A percentile compares a stretch with the other conserved stretches of the same genome.
Evolutionary conservation across 2,329 filamentous ascomycete genomes (phyloP).

Genomic region (Hymenoscyphus fraxineus): DNA sequence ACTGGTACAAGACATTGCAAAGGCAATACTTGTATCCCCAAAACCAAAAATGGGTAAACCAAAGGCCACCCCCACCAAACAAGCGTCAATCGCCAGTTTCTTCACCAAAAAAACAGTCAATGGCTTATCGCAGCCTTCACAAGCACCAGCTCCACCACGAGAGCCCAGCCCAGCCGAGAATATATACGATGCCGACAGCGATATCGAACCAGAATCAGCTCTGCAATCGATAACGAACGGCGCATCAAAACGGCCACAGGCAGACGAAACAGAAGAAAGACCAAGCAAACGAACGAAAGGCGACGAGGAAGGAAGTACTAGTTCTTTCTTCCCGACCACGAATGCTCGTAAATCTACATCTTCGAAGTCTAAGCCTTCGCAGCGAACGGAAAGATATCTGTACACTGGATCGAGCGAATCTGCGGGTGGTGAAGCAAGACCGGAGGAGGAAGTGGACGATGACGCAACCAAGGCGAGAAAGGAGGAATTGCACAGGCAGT

Average conservation of each 20-base stretch:
- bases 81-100: constrained; percentile 82
- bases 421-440: constrained; percentile 25
- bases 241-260: constrained; percentile 48
- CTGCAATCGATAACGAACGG: constrained; percentile 18
- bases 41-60: constrained; percentile 27
- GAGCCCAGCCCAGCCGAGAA: constrained; percentile 20
- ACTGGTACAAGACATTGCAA: not conserved
- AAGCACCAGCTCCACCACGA: constrained; percentile 18
- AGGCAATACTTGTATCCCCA: not conserved
- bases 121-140: constrained; percentile 33
- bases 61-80: constrained; percentile 34
- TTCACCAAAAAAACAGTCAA: constrained; percentile 59
- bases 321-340: constrained; percentile 41
- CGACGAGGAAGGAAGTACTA: constrained; percentile 39
- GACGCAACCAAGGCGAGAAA: constrained; percentile 55
- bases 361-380: constrained; percentile 28
- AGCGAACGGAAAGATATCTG: constrained; percentile 50
- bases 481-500: constrained; percentile 73
- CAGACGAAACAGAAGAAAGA: constrained; percentile 44
- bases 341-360: constrained; percentile 33
- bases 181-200: constrained; percentile 31
- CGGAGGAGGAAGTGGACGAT: constrained; percentile 43
- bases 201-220: constrained; percentile 27
- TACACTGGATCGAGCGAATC: constrained; percentile 42
- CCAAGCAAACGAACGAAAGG: constrained; percentile 45